Evolutionary conservation across 495 filamentous ascomycete species (phyloP), one percentile per base, ranked within the genome.

Genomic region (Tuber indicum): DNA sequence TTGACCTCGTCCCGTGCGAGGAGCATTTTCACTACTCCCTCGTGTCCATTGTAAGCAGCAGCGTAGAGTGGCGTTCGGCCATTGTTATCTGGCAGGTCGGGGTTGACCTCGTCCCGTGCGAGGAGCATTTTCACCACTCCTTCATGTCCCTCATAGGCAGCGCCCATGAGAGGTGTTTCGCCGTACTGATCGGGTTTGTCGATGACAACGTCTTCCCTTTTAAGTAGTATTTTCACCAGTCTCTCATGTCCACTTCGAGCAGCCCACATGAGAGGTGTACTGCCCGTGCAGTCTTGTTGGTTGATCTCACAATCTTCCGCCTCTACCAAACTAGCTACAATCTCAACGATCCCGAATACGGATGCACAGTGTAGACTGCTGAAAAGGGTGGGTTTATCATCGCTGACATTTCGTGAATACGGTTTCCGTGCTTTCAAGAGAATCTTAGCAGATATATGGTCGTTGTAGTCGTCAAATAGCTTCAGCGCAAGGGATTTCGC

Each of bases 361-460:
- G 49, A 58, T n/a, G 49, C 49, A n/a, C 23, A 58, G 23, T 58
- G 49, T 3, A 58, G 49, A n/a, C 49, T 8, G n/a, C 8, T n/a
- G 23, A 58, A 58, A 8, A n/a, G 21, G 49, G 49, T 10, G 8
- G 8, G 8, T 2, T 58, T n/a, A 3, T 58, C 49, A 2, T 0
- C 0, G 3, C 10, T 3, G 2, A 12, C 1, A 12, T 8, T 0
- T 8, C 19, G 0, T 17, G 1, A 21, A 7, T 47, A 23, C 23
- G 23, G 23, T 3, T 12, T 3, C 2, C 0, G 23, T 58, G 8
- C 23, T 58, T n/a, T 3, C 58, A 62, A 32, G n/a, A 62, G 12
- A 0, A 62, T 12, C 6, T 16, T 26, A 6, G 0, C 1, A 0
- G 58, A 62, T 14, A 14, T 32, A 4, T 16, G 58, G 58, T 32